A percentile compares a stretch with the other conserved stretches of the same genome.
These are phyloP conservation scores for Pseudocercospora eumusae DNA, from an alignment of 2,329 filamentous ascomycete genomes.

Conservation along the genomic window DNA sequence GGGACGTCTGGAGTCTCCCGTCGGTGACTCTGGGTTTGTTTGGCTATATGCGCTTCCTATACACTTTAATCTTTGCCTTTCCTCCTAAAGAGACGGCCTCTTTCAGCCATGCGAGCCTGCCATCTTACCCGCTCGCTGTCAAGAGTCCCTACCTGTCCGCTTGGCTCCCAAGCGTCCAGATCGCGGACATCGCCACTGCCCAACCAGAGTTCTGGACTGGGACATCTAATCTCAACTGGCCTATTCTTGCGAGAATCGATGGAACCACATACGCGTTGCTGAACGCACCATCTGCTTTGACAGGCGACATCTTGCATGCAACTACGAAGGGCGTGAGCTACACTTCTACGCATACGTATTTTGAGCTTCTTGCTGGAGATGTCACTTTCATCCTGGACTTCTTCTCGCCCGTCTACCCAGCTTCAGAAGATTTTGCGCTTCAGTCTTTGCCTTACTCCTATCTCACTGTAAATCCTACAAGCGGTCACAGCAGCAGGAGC, in stretches of 20 bases:
- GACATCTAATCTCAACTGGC: slow-evolving; percentile 38
- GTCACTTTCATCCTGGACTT: slow-evolving; percentile 39
- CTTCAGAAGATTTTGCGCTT: slow-evolving; percentile 37
- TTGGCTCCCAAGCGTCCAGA: slow-evolving; percentile 39
- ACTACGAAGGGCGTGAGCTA: slow-evolving; percentile 33
- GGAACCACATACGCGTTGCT: slow-evolving; percentile 39
- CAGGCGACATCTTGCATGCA: slow-evolving; percentile 24
- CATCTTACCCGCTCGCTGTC: slow-evolving; percentile 37
- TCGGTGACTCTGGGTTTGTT: slow-evolving; percentile 20
- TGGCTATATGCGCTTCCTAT: slow-evolving; percentile 9
- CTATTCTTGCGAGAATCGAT: slow-evolving; percentile 39
- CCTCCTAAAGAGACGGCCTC: slow-evolving; percentile 8
- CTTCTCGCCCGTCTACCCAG: slow-evolving; percentile 40
- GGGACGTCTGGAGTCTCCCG: slow-evolving; percentile 9
- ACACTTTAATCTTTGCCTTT: slow-evolving; percentile 11
- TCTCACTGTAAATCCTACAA: slow-evolving; percentile 34
- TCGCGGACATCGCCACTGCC: slow-evolving; percentile 31
- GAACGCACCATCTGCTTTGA: slow-evolving; percentile 31
- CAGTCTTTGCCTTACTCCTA: slow-evolving; percentile 44
- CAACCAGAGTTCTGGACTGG: slow-evolving; percentile 41
- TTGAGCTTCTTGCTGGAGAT: slow-evolving; percentile 33
- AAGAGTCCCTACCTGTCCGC: slow-evolving; percentile 40
- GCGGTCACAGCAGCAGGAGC: slow-evolving; percentile 1
- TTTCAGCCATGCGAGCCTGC: slow-evolving; percentile 19
- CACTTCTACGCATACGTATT: slow-evolving; percentile 39